Evolutionary conservation across 73 alveolate genomes (phyloP).

Genomic region (Symbiodinium pilosum): DNA sequence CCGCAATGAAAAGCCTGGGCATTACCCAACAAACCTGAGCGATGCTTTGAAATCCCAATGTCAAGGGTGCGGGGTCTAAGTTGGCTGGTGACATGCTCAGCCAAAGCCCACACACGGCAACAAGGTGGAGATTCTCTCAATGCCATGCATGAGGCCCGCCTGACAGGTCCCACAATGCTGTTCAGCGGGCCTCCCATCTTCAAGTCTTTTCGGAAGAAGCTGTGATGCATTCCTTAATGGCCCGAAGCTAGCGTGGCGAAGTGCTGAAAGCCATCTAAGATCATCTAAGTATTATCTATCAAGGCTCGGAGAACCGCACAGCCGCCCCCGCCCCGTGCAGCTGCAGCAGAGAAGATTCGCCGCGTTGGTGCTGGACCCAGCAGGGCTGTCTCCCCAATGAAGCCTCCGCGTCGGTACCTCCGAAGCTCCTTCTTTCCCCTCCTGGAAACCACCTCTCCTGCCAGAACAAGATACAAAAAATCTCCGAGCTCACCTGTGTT

Average conservation of each 20-base stretch:
- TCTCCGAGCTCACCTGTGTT: slow-evolving; percentile 33
- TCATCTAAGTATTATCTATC: background rate
- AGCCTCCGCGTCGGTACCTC: slow-evolving; percentile 88
- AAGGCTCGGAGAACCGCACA: slow-evolving; percentile 55
- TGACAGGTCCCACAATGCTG: slow-evolving; percentile 65
- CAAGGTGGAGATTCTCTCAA: background rate
- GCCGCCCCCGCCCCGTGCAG: slow-evolving; percentile 90
- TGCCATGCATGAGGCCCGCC: background rate
- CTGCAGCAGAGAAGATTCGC: slow-evolving; percentile 69
- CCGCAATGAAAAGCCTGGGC: no score
- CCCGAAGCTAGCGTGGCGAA: background rate
- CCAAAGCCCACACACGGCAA: no score
- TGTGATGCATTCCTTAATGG: slow-evolving; percentile 86
- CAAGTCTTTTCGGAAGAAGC: slow-evolving; percentile 53
- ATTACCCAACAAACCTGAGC: no score
- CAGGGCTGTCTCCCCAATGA: slow-evolving; percentile 76
- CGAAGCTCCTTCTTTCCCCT: slow-evolving; percentile 65
- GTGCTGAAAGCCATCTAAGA: no score
- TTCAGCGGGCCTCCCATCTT: slow-evolving; percentile 45
- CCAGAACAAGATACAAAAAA: slow-evolving; percentile 48
- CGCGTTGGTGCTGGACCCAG: slow-evolving; percentile 50
- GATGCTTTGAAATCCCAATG: no score
- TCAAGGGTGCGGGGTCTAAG: no score
- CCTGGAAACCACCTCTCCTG: slow-evolving; percentile 8
- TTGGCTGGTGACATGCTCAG: no score